A percentile compares a stretch with the other conserved stretches of the same genome.
phyloP scores from a whole-genome alignment of 345 rosid genomes.

The Populus simonii region DNA sequence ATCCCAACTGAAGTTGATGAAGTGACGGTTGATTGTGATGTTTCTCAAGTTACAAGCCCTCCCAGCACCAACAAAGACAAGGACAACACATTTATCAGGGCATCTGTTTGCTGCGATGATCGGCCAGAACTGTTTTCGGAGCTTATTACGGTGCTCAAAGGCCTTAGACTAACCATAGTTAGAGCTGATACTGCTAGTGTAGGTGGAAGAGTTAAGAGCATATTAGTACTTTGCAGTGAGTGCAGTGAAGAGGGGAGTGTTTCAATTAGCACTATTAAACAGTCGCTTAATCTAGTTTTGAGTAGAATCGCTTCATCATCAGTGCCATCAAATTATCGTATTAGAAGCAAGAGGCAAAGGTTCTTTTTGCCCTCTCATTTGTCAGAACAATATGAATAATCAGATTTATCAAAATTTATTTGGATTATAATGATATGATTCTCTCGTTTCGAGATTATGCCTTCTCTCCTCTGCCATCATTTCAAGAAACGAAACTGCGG shows the following conservation, averaged over 20 bases:
- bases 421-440: not conserved
- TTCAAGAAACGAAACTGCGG: no score
- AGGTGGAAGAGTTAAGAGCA: slow-evolving; percentile 72
- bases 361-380: slow-evolving; percentile 59
- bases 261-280: slow-evolving; percentile 39
- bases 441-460: not conserved
- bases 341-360: slow-evolving; percentile 89
- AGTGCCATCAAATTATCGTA: slow-evolving; percentile 40
- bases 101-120: slow-evolving; percentile 76
- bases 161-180: slow-evolving; percentile 47
- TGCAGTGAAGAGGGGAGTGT: slow-evolving; percentile 22
- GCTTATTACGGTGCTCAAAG: slow-evolving; percentile 49
- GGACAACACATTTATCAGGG: slow-evolving; percentile 41
- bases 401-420: not conserved
- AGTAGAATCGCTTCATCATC: slow-evolving; percentile 49
- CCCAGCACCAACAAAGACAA: slow-evolving; percentile 3
- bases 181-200: slow-evolving; percentile 59
- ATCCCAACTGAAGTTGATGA: slow-evolving; percentile 74
- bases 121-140: slow-evolving; percentile 72
- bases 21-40: slow-evolving; percentile 52
- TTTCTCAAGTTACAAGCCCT: slow-evolving; percentile 12
- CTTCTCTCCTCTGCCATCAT: no score
- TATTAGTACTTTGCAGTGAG: slow-evolving; percentile 46
- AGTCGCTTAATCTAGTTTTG: slow-evolving; percentile 43
- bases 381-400: not conserved